A percentile compares a stretch with the other conserved stretches of the same genome.
These are phyloP conservation scores for Zoysia matrella DNA, from an alignment of 202 grass and related monocot genomes.

Conservation along the genomic window DNA sequence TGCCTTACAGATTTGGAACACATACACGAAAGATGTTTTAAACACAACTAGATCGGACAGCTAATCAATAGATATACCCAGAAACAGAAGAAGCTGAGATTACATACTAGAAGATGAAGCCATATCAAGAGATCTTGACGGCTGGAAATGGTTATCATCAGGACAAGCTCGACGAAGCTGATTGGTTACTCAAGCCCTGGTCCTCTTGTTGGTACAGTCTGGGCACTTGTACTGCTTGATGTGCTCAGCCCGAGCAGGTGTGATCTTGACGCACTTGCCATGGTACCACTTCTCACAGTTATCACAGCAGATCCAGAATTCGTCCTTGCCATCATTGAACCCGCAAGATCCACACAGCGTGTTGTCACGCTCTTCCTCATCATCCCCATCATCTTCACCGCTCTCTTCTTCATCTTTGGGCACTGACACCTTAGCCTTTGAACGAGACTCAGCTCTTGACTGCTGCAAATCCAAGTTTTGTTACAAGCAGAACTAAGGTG, in stretches of 20 bases:
- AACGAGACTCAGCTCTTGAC: conserved; percentile 60
- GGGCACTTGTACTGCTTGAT: conserved; percentile 99
- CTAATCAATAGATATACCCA: conserved; percentile 36
- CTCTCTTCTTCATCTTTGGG: conserved; percentile 83
- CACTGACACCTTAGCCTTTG: conserved; percentile 57
- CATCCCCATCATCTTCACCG: conserved; percentile 53
- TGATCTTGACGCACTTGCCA: conserved; percentile 93
- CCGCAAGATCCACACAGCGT: conserved; percentile 89
- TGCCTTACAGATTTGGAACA: conserved; percentile 26
- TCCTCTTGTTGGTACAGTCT: conserved; percentile 81
- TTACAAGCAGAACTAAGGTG: conserved; percentile 18
- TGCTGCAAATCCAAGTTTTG: conserved; percentile 26
- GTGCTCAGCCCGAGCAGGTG: conserved; percentile 84
- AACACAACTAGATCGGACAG: conserved; percentile 23
- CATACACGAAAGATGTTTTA: conserved; percentile 35
- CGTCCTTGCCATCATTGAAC: conserved; percentile 76
- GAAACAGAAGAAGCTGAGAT: conserved; percentile 35
- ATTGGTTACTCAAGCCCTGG: conserved; percentile 55
- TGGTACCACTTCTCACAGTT: conserved; percentile 96
- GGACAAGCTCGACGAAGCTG: not conserved
- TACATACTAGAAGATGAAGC: conserved; percentile 51
- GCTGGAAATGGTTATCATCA: conserved; percentile 24
- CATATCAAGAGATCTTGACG: conserved; percentile 49
- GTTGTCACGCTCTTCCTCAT: conserved; percentile 86
- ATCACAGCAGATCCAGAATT: conserved; percentile 97